Percentiles rank a stretch among this genome's conserved stretches.
Evolutionary conservation across 768 basidiomycete species (phyloP).

Genomic region (Boletus rubescentipes): DNA sequence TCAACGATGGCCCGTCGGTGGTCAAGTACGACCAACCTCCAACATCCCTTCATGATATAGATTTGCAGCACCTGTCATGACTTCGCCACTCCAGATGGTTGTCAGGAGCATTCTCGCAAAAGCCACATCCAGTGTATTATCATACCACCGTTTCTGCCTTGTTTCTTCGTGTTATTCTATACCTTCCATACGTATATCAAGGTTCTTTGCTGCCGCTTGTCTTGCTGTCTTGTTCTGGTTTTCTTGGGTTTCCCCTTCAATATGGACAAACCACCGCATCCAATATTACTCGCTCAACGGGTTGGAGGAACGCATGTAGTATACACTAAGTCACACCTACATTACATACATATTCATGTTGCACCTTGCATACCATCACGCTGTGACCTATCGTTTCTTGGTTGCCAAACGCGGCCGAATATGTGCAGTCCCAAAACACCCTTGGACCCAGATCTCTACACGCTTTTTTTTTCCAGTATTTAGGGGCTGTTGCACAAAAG

Average conservation of each 20-base stretch:
- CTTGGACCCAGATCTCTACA: conserved; percentile 3
- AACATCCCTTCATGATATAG: conserved; percentile 37
- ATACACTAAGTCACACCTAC: conserved; percentile 29
- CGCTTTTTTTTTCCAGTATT: background rate
- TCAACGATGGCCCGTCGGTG: conserved; percentile 38
- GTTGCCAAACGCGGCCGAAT: conserved; percentile 2
- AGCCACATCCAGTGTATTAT: conserved; percentile 17
- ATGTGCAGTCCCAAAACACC: background rate
- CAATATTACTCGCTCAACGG: conserved; percentile 24
- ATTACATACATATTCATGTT: conserved; percentile 23
- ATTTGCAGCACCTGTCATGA: conserved; percentile 9
- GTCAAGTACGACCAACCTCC: conserved; percentile 34
- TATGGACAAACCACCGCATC: conserved; percentile 26
- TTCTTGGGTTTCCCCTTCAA: conserved; percentile 28
- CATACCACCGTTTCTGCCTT: background rate
- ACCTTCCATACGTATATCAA: conserved; percentile 7
- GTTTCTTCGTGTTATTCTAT: conserved; percentile 8
- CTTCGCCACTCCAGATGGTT: background rate
- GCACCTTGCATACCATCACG: conserved; percentile 21
- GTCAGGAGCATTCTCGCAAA: conserved; percentile 11
- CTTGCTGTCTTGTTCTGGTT: conserved; percentile 29
- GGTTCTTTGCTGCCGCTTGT: conserved; percentile 6
- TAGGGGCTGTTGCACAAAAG: background rate
- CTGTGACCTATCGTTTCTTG: conserved; percentile 6
- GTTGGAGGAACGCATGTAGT: conserved; percentile 38